Evolutionary conservation across 441 rosid species (phyloP).

Genomic region (Jatropha multifida): DNA sequence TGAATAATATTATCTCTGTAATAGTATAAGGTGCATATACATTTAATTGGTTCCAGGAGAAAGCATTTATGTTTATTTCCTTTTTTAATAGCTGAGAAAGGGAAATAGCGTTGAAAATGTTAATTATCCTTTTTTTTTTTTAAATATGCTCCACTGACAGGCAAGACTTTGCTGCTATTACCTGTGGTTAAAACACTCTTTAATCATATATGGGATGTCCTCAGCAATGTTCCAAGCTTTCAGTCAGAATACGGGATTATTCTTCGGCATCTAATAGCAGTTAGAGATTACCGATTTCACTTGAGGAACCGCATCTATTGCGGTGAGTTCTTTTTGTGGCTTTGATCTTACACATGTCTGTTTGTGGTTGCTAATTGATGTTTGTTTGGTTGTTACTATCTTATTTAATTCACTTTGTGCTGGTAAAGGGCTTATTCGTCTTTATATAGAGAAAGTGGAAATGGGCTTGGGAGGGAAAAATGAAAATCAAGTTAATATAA

Average conservation of each 20-base stretch:
- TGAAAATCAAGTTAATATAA: conserved; percentile 52
- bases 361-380: conserved; percentile 16
- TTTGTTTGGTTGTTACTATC: conserved; percentile 12
- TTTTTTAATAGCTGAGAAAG: neutral
- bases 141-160: conserved; percentile 37
- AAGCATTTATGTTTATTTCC: neutral
- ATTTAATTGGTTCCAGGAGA: neutral
- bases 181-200: conserved; percentile 69
- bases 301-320: conserved; percentile 69
- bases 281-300: conserved; percentile 74
- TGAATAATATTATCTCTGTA: neutral
- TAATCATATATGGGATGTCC: conserved; percentile 68
- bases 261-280: conserved; percentile 70
- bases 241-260: conserved; percentile 86
- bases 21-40: neutral
- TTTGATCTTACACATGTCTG: conserved; percentile 10
- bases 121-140: conserved; percentile 12
- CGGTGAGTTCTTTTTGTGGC: conserved; percentile 48
- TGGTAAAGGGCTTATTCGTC: conserved; percentile 58
- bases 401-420: conserved; percentile 22
- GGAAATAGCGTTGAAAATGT: neutral
- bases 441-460: conserved; percentile 79
- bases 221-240: conserved; percentile 76
- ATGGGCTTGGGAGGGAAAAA: conserved; percentile 48
- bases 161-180: conserved; percentile 55